A percentile compares a stretch with the other conserved stretches of the same genome.
Evolutionary conservation across 495 filamentous ascomycete species (phyloP).

Genomic region (Penicillium mononematosum): DNA sequence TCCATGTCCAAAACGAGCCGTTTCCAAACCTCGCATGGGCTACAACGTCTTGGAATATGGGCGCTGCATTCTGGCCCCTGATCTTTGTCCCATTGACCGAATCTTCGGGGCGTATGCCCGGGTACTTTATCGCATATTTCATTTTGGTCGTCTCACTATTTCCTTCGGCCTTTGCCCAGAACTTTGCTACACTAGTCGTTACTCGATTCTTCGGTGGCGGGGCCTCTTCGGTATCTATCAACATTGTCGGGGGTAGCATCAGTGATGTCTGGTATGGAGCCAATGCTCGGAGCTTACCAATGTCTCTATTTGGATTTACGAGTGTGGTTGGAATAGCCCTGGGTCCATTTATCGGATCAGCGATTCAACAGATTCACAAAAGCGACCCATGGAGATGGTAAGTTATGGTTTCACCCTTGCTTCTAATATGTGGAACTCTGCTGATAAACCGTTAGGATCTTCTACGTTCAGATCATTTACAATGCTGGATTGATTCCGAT

Average conservation of each 20-base stretch:
- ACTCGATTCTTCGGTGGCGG: constrained; percentile 52
- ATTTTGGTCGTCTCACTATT: constrained; percentile 49
- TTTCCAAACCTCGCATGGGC: constrained; percentile 50
- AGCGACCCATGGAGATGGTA: constrained; percentile 45
- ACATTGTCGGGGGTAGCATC: constrained; percentile 48
- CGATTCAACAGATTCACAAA: constrained; percentile 39
- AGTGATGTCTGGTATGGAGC: constrained; percentile 45
- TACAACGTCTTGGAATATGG: constrained; percentile 51
- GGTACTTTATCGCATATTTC: constrained; percentile 49
- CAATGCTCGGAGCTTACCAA: constrained; percentile 41
- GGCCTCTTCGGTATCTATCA: constrained; percentile 46
- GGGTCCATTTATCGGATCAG: constrained; percentile 49
- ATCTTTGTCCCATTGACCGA: constrained; percentile 55
- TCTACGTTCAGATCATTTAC: constrained; percentile 53
- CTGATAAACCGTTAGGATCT: constrained; percentile 36
- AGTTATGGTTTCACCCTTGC: neutral
- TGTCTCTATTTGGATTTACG: constrained; percentile 45
- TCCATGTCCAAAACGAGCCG: constrained; percentile 44
- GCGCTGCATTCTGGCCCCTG: constrained; percentile 53
- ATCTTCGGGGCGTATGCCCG: constrained; percentile 48
- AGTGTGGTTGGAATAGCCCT: constrained; percentile 48
- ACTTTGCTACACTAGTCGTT: constrained; percentile 52
- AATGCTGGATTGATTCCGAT: constrained; percentile 43
- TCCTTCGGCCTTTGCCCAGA: constrained; percentile 52
- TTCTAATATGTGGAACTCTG: neutral